These are phyloP conservation scores for Carex littledalei DNA, from an alignment of 176 grass and related monocot genomes.

Conservation along the genomic window DNA sequence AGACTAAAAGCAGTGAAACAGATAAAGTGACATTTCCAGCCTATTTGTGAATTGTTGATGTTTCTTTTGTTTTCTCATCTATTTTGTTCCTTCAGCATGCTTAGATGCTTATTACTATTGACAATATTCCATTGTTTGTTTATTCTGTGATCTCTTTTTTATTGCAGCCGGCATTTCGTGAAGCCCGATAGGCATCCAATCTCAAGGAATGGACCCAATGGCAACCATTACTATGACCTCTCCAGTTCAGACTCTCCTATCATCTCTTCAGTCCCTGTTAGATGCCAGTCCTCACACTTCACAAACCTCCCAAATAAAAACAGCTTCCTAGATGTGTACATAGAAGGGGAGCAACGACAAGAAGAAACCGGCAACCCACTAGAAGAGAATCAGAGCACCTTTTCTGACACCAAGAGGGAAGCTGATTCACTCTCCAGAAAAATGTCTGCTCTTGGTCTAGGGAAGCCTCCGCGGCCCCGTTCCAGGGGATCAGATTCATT, in stretches of 20 bases:
- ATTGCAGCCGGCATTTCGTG: constrained; percentile 31
- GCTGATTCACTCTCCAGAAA: constrained; percentile 2
- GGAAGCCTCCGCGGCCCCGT: constrained; percentile 52
- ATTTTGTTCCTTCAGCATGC: not conserved
- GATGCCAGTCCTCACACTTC: constrained; percentile 37
- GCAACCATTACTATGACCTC: constrained; percentile 31
- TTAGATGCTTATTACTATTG: not conserved
- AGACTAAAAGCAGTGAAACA: not conserved
- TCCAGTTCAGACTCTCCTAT: constrained; percentile 50
- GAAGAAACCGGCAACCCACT: constrained; percentile 25
- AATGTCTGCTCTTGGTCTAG: constrained; percentile 31
- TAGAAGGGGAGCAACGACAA: constrained; percentile 53
- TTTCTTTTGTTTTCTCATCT: not conserved
- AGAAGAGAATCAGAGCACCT: constrained; percentile 24
- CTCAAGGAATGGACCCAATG: constrained; percentile 17
- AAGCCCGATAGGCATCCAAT: constrained; percentile 33
- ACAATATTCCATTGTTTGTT: not conserved
- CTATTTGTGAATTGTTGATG: not conserved
- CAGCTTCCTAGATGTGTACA: constrained; percentile 53
- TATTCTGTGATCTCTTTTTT: not conserved
- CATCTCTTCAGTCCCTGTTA: constrained; percentile 37
- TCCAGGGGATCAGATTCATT: constrained; percentile 31
- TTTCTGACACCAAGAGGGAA: constrained; percentile 18
- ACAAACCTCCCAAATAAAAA: constrained; percentile 39
- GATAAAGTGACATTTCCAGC: not conserved